Percentiles rank a stretch among this genome's conserved stretches.
These are phyloP conservation scores for Flammula alnicola DNA, from an alignment of 1,284 basidiomycete genomes.

Conservation along the genomic window DNA sequence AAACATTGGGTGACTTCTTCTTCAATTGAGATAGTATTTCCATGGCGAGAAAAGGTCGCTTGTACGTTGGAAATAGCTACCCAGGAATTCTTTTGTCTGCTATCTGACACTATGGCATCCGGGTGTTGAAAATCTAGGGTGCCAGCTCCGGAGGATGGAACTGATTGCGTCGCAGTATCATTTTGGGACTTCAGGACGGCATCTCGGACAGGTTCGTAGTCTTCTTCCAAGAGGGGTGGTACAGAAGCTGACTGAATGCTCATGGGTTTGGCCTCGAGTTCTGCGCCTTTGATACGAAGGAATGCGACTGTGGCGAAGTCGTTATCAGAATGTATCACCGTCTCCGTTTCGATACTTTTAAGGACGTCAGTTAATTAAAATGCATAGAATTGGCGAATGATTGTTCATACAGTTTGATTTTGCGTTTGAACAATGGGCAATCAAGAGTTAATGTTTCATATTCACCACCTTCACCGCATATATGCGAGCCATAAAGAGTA, in stretches of 20 bases:
- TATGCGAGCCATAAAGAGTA: conserved; percentile 85
- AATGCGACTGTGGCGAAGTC: conserved; percentile 88
- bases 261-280: conserved; percentile 56
- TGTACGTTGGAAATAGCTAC: conserved; percentile 62
- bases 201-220: conserved; percentile 36
- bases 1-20: conserved; percentile 73
- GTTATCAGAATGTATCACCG: conserved; percentile 76
- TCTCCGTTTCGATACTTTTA: conserved; percentile 64
- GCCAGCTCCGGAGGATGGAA: neutral
- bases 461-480: conserved; percentile 98
- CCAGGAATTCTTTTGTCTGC: conserved; percentile 45
- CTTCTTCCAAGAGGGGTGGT: conserved; percentile 59
- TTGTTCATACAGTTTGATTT: conserved; percentile 68
- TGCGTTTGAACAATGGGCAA: conserved; percentile 85
- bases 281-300: conserved; percentile 75
- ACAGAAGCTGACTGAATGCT: conserved; percentile 24
- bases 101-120: neutral
- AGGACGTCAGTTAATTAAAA: neutral
- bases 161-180: neutral
- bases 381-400: conserved; percentile 9
- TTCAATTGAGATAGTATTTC: conserved; percentile 46
- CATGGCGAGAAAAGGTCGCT: conserved; percentile 14
- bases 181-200: conserved; percentile 19
- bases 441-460: conserved; percentile 96
- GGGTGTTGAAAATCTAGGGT: conserved; percentile 7